Percentiles rank a stretch among this genome's conserved stretches.
Evolutionary conservation across 306 rosid genomes (phyloP).

Genomic region (Cucurbita maxima): DNA sequence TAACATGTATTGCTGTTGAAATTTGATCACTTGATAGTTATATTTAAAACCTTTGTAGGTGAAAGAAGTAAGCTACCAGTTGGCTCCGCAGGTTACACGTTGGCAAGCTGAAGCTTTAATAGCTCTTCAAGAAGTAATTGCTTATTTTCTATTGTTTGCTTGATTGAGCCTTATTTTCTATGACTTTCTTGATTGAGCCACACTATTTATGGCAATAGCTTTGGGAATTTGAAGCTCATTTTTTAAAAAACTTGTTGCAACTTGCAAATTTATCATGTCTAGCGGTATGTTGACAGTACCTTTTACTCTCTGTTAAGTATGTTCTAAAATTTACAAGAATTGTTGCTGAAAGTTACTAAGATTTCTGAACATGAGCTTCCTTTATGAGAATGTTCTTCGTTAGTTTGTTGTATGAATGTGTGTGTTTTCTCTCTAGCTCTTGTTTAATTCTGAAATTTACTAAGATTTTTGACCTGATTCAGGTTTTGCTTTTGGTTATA

Average conservation of each 20-base stretch:
- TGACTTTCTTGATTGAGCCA: neutral
- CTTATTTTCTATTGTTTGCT: constrained; percentile 11
- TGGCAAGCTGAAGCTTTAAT: constrained; percentile 71
- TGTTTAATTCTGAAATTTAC: neutral
- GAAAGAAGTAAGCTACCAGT: constrained; percentile 28
- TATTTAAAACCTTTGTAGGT: constrained; percentile 25
- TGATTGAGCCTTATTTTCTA: neutral
- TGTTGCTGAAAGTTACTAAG: neutral
- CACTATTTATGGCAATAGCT: neutral
- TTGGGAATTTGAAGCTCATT: neutral
- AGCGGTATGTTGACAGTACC: neutral
- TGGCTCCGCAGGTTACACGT: constrained; percentile 25
- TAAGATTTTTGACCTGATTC: neutral
- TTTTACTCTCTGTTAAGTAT: neutral
- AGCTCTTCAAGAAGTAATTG: constrained; percentile 65
- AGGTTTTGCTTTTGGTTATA: neutral
- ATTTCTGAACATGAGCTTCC: neutral
- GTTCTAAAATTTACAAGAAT: neutral
- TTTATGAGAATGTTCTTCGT: neutral
- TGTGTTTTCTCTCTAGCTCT: neutral
- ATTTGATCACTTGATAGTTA: neutral
- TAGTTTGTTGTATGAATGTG: neutral
- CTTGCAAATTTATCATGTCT: neutral
- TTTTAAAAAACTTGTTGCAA: neutral
- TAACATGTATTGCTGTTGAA: neutral